Evolutionary conservation across 164 flowering plant species (phyloP).

Genomic region (Dillenia turbinata): DNA sequence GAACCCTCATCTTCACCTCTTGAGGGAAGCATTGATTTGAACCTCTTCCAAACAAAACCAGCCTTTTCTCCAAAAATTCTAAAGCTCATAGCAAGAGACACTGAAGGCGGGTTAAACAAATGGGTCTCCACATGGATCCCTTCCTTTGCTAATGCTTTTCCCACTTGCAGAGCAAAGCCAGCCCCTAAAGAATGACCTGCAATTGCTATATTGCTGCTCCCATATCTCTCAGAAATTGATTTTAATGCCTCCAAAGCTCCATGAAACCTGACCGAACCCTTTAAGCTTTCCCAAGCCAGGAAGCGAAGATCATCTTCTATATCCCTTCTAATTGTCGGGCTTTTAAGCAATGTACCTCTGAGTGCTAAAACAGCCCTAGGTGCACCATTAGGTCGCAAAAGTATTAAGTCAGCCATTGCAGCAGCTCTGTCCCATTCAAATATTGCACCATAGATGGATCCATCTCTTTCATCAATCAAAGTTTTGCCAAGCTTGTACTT

Average conservation of each 20-base stretch:
- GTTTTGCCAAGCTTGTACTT: constrained; percentile 71
- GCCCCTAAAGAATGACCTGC: constrained; percentile 97
- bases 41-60: constrained; percentile 60
- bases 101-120: constrained; percentile 94
- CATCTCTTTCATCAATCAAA: constrained; percentile 75
- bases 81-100: constrained; percentile 77
- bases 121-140: constrained; percentile 82
- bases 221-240: constrained; percentile 38
- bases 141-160: constrained; percentile 79
- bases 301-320: constrained; percentile 92
- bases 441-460: constrained; percentile 84
- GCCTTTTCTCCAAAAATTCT: constrained; percentile 77
- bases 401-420: constrained; percentile 67
- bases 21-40: constrained; percentile 67
- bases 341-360: constrained; percentile 76
- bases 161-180: constrained; percentile 93
- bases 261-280: constrained; percentile 75
- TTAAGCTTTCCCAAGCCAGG: constrained; percentile 88
- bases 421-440: constrained; percentile 90
- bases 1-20: constrained; percentile 21
- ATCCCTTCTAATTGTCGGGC: constrained; percentile 81
- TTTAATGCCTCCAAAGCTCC: constrained; percentile 59
- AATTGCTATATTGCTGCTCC: constrained; percentile 75
- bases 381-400: constrained; percentile 85
- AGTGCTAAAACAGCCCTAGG: constrained; percentile 86